phyloP scores from a whole-genome alignment of 768 basidiomycete species.

The Tylopilus vinaceipallidus region DNA sequence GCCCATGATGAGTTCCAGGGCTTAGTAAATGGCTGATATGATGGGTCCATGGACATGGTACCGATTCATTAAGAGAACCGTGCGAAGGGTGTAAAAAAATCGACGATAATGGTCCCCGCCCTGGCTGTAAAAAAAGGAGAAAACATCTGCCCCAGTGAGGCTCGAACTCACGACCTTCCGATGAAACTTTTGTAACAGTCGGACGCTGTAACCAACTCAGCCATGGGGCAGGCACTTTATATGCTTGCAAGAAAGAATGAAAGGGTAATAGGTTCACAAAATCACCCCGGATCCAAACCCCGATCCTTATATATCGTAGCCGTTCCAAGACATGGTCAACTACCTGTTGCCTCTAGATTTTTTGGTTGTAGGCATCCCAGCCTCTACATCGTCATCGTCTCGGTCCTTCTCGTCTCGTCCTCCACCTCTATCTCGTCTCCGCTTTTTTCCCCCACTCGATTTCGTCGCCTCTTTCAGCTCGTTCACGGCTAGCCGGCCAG shows the following conservation, averaged over 20 bases:
- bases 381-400: conserved; percentile 91
- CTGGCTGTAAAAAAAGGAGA: background rate
- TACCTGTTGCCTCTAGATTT: conserved; percentile 49
- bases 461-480: conserved; percentile 78
- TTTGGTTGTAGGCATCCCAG: conserved; percentile 74
- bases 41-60: no score
- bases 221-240: conserved; percentile 54
- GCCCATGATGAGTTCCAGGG: no score
- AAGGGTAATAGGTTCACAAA: no score
- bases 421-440: conserved; percentile 45
- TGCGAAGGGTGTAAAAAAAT: no score
- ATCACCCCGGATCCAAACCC: no score
- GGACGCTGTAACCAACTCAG: conserved; percentile 79
- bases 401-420: conserved; percentile 78
- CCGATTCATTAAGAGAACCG: no score
- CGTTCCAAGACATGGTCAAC: background rate
- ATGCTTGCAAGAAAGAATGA: no score
- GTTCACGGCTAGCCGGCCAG: conserved; percentile 68
- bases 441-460: conserved; percentile 49
- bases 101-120: no score
- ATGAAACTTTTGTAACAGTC: conserved; percentile 54
- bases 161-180: conserved; percentile 72
- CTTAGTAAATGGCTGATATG: no score
- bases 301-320: no score
- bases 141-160: conserved; percentile 55